Conservation (phyloP, 306 rosid species). For the Vigna reflexopilosa region DNA sequence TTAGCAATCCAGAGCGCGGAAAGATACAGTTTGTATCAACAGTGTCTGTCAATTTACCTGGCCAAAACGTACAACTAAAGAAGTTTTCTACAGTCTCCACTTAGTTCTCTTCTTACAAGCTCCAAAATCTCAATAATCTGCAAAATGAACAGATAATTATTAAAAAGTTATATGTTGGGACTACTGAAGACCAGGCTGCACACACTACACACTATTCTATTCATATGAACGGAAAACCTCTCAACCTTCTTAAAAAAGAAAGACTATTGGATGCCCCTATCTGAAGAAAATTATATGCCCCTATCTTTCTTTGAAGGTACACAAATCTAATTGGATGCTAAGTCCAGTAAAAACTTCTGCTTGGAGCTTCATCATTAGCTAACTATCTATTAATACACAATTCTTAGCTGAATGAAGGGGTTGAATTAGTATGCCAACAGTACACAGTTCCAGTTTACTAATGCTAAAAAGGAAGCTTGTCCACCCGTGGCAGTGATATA, state of each 20-base stretch:
- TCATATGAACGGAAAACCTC: conserved; percentile 28
- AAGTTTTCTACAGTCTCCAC: conserved; percentile 49
- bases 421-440: conserved; percentile 14
- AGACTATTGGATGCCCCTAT: neutral
- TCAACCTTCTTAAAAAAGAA: conserved; percentile 4
- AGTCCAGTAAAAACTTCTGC: conserved; percentile 2
- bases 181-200: neutral
- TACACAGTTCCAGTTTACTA: conserved; percentile 7
- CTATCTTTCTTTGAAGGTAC: conserved; percentile 13
- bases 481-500: neutral
- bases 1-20: conserved; percentile 15
- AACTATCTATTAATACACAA: conserved; percentile 21
- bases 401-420: neutral
- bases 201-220: conserved; percentile 16
- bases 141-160: conserved; percentile 39
- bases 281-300: conserved; percentile 9
- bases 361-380: conserved; percentile 4
- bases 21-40: conserved; percentile 12
- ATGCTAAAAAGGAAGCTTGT: neutral
- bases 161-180: conserved; percentile 4
- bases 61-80: conserved; percentile 44
- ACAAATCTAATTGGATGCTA: neutral
- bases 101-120: conserved; percentile 79
- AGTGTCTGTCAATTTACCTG: conserved; percentile 53
- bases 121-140: conserved; percentile 81